A percentile compares a stretch with the other conserved stretches of the same genome.
These are phyloP conservation scores for Sphaerulina vaccinii DNA, from an alignment of 2,329 filamentous ascomycete species.

Conservation along the genomic window DNA sequence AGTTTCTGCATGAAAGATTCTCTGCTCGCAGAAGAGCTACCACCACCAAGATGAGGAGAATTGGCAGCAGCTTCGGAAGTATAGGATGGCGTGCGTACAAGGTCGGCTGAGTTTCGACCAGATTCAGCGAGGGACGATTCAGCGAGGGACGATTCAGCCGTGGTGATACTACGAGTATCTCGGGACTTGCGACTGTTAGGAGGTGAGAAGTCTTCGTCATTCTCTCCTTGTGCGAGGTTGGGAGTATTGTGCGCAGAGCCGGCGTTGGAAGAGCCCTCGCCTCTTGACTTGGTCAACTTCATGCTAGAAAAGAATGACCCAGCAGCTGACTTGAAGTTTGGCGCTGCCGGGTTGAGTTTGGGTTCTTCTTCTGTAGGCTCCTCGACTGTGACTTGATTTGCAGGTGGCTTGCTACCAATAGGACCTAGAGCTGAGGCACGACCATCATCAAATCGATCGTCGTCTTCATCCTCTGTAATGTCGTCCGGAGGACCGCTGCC, in stretches of 20 bases:
- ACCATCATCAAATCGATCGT: constrained; percentile 41
- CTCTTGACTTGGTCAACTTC: constrained; percentile 41
- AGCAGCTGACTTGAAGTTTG: constrained; percentile 86
- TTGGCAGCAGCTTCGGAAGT: constrained; percentile 42
- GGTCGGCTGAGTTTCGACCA: constrained; percentile 30
- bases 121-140: too few relatives aligned
- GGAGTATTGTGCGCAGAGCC: constrained; percentile 24
- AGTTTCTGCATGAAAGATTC: constrained; percentile 53
- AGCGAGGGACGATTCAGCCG: constrained; percentile 35
- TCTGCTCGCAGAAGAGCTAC: constrained; percentile 38
- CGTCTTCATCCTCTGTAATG: constrained; percentile 51
- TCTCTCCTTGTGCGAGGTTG: constrained; percentile 27
- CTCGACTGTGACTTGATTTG: constrained; percentile 24
- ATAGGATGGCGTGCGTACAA: constrained; percentile 35
- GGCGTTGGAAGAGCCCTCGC: constrained; percentile 18
- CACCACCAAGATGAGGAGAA: constrained; percentile 37
- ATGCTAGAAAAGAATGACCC: constrained; percentile 56
- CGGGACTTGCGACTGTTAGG: constrained; percentile 43
- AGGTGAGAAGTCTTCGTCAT: constrained; percentile 36
- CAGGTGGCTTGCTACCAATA: constrained; percentile 69
- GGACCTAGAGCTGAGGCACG: constrained; percentile 58
- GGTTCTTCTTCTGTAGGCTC: constrained; percentile 44
- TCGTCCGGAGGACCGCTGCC: constrained; percentile 63
- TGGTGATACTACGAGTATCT: constrained; percentile 41
- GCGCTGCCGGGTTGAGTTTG: constrained; percentile 81